Conservation (phyloP, 768 basidiomycete genomes). For the Hygrocybe punicea region DNA sequence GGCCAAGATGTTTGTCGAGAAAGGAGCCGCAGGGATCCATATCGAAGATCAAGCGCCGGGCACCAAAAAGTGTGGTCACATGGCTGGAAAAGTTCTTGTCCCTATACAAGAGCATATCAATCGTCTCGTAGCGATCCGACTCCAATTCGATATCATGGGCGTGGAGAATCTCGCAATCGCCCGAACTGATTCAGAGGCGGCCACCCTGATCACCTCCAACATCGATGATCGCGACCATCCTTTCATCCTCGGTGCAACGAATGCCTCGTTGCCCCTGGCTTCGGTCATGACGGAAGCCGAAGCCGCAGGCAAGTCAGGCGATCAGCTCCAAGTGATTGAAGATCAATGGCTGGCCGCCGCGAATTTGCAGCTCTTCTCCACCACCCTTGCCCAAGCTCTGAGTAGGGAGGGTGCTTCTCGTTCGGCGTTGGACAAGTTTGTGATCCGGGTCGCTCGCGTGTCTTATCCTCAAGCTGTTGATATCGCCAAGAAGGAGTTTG, state of each 20-base stretch:
- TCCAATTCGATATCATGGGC: conserved; percentile 98
- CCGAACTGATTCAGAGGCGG: conserved; percentile 96
- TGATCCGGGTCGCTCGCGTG: conserved; percentile 56
- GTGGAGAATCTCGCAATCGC: conserved; percentile 92
- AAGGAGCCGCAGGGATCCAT: conserved; percentile 96
- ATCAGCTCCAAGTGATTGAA: conserved; percentile 81
- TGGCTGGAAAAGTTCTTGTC: conserved; percentile 95
- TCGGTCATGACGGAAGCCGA: conserved; percentile 83
- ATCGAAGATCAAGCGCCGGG: conserved; percentile 97
- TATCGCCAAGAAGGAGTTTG: conserved; percentile 78
- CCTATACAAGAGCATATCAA: conserved; percentile 98
- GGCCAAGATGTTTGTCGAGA: conserved; percentile 97
- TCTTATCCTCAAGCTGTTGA: conserved; percentile 67
- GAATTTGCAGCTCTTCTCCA: conserved; percentile 74
- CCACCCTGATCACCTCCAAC: conserved; percentile 93
- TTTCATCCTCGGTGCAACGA: conserved; percentile 93
- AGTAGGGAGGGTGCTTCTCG: conserved; percentile 53
- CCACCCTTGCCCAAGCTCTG: conserved; percentile 65
- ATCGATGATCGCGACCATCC: conserved; percentile 97
- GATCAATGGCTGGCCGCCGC: conserved; percentile 83
- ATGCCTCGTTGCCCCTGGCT: conserved; percentile 65
- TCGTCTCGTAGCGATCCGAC: conserved; percentile 92
- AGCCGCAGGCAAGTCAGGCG: conserved; percentile 70
- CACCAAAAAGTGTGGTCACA: conserved; percentile 94
- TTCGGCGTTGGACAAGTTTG: conserved; percentile 56